Evolutionary conservation across 352 stramenopile genomes (phyloP).

Genomic region (Thraustochytrium striatum): DNA sequence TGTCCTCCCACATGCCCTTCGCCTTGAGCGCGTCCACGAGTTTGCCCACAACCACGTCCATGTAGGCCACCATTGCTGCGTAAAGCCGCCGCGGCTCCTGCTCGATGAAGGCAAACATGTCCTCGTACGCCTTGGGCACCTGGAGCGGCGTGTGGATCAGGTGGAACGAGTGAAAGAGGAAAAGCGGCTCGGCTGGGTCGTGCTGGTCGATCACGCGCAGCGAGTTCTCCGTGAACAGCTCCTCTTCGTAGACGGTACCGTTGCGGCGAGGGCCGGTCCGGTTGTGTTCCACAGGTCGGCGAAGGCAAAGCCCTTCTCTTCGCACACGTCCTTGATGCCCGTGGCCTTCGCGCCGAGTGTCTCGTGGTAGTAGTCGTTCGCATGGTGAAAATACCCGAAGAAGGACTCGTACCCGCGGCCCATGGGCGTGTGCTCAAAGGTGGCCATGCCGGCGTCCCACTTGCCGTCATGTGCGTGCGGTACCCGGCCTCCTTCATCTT

Average conservation of each 20-base stretch:
- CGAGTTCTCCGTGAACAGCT: slow-evolving; percentile 10
- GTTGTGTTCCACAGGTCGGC: slow-evolving; percentile 25
- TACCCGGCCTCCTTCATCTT: slow-evolving; percentile 5
- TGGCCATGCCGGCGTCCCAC: slow-evolving; percentile 43
- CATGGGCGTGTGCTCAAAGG: slow-evolving; percentile 25
- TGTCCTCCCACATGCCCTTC: slow-evolving; percentile 39
- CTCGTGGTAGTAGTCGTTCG: slow-evolving; percentile 7
- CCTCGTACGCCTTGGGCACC: slow-evolving; percentile 10
- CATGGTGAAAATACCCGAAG: slow-evolving; percentile 16
- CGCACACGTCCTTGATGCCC: background rate
- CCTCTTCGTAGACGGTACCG: background rate
- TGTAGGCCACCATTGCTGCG: slow-evolving; percentile 29
- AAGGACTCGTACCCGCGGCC: slow-evolving; percentile 40
- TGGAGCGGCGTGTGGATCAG: slow-evolving; percentile 27
- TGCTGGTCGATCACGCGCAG: slow-evolving; percentile 15
- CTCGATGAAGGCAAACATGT: background rate
- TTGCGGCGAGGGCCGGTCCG: background rate
- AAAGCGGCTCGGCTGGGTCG: slow-evolving; percentile 18
- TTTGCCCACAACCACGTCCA: slow-evolving; percentile 12
- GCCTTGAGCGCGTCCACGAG: slow-evolving; percentile 5
- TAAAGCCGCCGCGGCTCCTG: slow-evolving; percentile 7
- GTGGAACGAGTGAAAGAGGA: slow-evolving; percentile 19
- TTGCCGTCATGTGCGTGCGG: slow-evolving; percentile 39
- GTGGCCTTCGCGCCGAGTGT: background rate
- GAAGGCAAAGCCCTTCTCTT: background rate